Evolutionary conservation across 176 grass and related monocot species (phyloP).

Genomic region (Musa beccarii): DNA sequence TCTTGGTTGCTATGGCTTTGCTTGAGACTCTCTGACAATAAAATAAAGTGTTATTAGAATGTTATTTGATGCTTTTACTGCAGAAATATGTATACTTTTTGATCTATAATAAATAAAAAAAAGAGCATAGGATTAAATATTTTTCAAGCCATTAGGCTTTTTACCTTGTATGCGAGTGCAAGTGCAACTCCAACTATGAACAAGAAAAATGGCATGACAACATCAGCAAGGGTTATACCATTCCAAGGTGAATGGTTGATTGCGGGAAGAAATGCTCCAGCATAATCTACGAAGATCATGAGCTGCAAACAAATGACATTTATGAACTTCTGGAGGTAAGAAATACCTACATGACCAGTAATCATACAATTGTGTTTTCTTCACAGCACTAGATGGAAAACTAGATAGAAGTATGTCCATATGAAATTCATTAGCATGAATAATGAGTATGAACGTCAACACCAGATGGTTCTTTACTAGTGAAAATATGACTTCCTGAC

Average conservation of each 20-base stretch:
- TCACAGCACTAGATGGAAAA: too few species aligned
- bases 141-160: not conserved
- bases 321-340: too few species aligned
- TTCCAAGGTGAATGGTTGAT: conserved; percentile 77
- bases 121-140: not conserved
- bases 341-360: too few species aligned
- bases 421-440: too few species aligned
- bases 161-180: conserved; percentile 54
- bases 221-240: conserved; percentile 48
- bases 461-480: too few species aligned
- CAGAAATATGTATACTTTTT: too few species aligned
- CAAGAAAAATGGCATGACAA: conserved; percentile 84
- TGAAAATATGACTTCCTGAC: too few species aligned
- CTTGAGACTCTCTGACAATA: conserved; percentile 35
- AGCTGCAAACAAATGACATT: conserved; percentile 35
- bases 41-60: not conserved
- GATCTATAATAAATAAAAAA: too few species aligned
- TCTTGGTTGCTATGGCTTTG: conserved; percentile 37
- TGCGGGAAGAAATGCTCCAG: conserved; percentile 44
- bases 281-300: conserved; percentile 82
- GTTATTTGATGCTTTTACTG: not conserved
- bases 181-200: conserved; percentile 67
- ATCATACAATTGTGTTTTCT: too few species aligned
- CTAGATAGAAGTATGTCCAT: too few species aligned
- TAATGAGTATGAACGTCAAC: too few species aligned